phyloP scores from a whole-genome alignment of 2,329 filamentous ascomycete species.

The Magnaporthales sp. region DNA sequence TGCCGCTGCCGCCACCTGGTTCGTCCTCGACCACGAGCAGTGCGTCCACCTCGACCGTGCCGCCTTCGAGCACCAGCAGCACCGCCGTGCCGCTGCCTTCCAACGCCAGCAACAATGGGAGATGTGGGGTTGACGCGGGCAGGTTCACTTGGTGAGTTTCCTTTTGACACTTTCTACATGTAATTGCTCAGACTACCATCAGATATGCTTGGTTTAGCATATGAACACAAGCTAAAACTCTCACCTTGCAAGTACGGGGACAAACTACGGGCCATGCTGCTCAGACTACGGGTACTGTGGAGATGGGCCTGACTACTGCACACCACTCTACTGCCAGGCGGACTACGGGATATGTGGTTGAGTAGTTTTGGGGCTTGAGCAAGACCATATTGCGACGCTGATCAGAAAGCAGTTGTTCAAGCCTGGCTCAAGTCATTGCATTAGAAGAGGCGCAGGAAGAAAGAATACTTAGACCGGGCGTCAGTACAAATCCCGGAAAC shows the following conservation, averaged over 20 bases:
- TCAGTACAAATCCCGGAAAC: neutral
- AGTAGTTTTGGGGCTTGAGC: neutral
- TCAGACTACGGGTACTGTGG: slow-evolving; percentile 6
- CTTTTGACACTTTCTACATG: neutral
- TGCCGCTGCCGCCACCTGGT: neutral
- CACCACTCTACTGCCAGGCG: neutral
- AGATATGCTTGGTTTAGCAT: too few relatives aligned
- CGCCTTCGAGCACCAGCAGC: neutral
- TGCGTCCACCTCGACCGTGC: neutral
- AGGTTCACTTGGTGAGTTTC: neutral
- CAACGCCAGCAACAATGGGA: slow-evolving; percentile 3
- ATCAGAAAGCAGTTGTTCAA: neutral
- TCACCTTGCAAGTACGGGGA: neutral
- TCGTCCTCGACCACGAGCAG: neutral
- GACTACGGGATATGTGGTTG: neutral
- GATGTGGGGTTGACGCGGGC: neutral
- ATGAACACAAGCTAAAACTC: neutral
- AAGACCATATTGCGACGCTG: neutral
- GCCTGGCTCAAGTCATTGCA: neutral
- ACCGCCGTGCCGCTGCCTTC: neutral
- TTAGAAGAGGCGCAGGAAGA: neutral
- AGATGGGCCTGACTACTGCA: neutral
- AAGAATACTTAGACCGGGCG: neutral
- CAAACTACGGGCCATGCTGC: slow-evolving; percentile 5
- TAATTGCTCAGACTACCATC: too few relatives aligned